phyloP scores from a whole-genome alignment of 352 stramenopile genomes.

The Pythium rishiriense region DNA sequence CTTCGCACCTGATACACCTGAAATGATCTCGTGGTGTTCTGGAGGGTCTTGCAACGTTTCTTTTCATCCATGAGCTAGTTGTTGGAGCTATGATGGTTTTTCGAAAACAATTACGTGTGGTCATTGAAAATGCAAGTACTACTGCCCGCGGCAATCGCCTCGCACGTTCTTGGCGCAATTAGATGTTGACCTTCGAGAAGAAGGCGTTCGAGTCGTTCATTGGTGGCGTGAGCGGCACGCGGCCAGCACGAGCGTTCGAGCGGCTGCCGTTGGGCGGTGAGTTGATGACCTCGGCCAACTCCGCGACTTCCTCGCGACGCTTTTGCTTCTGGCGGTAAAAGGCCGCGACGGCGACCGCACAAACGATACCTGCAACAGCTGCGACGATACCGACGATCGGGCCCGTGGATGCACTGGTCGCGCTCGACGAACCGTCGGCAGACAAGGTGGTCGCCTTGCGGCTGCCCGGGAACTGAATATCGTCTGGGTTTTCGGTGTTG shows the following conservation, averaged over 20 bases:
- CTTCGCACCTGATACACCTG: too few relatives aligned
- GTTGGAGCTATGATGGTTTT: background rate
- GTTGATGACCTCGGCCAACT: background rate
- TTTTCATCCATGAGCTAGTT: background rate
- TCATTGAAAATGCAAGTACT: background rate
- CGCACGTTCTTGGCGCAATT: too few relatives aligned
- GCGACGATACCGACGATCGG: slow-evolving; percentile 3
- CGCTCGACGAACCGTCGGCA: background rate
- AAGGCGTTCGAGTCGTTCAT: background rate
- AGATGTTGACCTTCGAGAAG: background rate
- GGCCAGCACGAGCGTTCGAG: background rate
- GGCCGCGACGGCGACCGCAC: background rate
- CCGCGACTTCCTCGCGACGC: background rate
- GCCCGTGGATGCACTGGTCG: background rate
- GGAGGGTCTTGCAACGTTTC: too few relatives aligned
- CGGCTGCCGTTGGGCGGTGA: background rate
- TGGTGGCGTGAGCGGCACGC: background rate
- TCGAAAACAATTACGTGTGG: background rate
- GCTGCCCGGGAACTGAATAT: slow-evolving; percentile 10
- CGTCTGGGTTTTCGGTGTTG: background rate
- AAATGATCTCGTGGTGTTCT: background rate
- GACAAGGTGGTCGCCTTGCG: background rate
- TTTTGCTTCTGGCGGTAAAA: background rate
- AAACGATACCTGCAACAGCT: slow-evolving; percentile 4
- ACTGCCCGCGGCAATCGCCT: too few relatives aligned